phyloP scores from a whole-genome alignment of 1,284 basidiomycete species.

The Cystobasidium sp. region DNA sequence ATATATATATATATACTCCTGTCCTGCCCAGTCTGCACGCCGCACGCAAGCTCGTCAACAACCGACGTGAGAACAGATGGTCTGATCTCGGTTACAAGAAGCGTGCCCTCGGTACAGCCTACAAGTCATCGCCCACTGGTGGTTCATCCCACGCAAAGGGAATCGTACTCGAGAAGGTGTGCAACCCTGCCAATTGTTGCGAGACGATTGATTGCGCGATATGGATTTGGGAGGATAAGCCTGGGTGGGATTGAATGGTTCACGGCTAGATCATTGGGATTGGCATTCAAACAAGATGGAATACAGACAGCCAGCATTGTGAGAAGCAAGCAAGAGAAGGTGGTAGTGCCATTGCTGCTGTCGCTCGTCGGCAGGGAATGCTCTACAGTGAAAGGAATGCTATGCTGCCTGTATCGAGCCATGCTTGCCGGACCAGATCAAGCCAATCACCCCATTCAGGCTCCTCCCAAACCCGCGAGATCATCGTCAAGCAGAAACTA shows the following conservation, averaged over 20 bases:
- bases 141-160: constrained; percentile 99
- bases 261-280: too few species aligned
- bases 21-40: constrained; percentile 60
- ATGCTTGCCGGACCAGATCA: too few species aligned
- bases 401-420: too few species aligned
- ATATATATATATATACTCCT: not conserved
- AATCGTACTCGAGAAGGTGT: constrained; percentile 98
- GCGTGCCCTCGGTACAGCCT: constrained; percentile 98
- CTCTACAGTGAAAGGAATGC: too few species aligned
- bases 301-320: too few species aligned
- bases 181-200: constrained; percentile 56
- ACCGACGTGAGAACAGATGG: constrained; percentile 97
- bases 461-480: too few species aligned
- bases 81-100: constrained; percentile 99
- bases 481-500: too few species aligned
- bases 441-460: too few species aligned
- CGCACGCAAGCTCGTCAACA: constrained; percentile 95
- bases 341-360: too few species aligned
- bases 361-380: too few species aligned
- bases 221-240: not conserved
- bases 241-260: not conserved
- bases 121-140: constrained; percentile 99
- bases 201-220: not conserved
- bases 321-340: too few species aligned
- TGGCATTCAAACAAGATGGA: too few species aligned